phyloP scores from a whole-genome alignment of 1,284 basidiomycete genomes.

The Amylostereum areolatum region DNA sequence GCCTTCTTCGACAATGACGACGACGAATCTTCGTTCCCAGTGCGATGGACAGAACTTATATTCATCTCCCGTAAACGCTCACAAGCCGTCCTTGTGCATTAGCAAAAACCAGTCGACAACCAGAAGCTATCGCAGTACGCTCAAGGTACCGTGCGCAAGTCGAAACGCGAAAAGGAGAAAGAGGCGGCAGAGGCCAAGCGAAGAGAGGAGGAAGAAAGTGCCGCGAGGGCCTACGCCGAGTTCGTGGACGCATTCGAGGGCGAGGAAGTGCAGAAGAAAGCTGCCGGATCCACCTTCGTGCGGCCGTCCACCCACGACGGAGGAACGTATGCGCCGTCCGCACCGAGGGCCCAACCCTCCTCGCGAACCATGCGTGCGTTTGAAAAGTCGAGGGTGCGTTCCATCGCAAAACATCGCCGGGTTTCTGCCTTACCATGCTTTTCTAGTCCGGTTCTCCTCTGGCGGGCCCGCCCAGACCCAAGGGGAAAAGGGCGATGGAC shows the following conservation, averaged over 20 bases:
- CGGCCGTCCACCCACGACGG: slow-evolving; percentile 57
- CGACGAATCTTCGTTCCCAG: slow-evolving; percentile 76
- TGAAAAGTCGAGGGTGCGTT: slow-evolving; percentile 24
- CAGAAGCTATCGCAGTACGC: slow-evolving; percentile 73
- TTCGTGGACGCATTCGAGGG: slow-evolving; percentile 85
- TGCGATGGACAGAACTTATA: slow-evolving; percentile 71
- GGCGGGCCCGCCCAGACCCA: slow-evolving; percentile 51
- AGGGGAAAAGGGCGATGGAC: slow-evolving; percentile 92
- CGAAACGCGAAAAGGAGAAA: slow-evolving; percentile 78
- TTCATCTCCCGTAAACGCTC: slow-evolving; percentile 47
- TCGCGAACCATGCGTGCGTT: slow-evolving; percentile 25
- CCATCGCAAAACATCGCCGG: background rate
- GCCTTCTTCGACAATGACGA: slow-evolving; percentile 79
- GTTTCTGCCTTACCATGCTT: slow-evolving; percentile 8
- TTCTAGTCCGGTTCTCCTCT: slow-evolving; percentile 51
- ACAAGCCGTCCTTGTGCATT: slow-evolving; percentile 41
- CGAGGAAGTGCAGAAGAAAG: slow-evolving; percentile 48
- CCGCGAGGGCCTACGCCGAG: slow-evolving; percentile 77
- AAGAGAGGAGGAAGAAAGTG: slow-evolving; percentile 75
- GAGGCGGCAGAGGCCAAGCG: slow-evolving; percentile 86
- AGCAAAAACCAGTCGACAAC: slow-evolving; percentile 76
- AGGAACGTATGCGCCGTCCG: slow-evolving; percentile 39
- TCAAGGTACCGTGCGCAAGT: slow-evolving; percentile 70
- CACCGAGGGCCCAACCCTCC: slow-evolving; percentile 22
- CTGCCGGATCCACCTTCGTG: slow-evolving; percentile 65